These are phyloP conservation scores for Saraca asoca DNA, from an alignment of 331 rosid species.

Conservation along the genomic window DNA sequence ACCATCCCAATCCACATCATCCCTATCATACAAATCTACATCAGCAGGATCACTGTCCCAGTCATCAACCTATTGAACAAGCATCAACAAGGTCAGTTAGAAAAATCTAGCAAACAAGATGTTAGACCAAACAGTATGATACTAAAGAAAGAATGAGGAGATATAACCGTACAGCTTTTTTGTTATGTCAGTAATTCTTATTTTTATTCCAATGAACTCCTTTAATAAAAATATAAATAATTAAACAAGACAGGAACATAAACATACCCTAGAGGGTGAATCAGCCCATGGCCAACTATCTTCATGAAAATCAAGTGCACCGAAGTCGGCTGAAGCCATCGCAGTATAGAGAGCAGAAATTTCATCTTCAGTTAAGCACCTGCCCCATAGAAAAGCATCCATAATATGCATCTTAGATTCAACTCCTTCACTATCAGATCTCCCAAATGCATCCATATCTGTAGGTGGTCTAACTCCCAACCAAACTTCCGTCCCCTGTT, in stretches of 20 bases:
- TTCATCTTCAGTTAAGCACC: constrained; percentile 95
- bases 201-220: constrained; percentile 12
- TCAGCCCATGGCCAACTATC: constrained; percentile 98
- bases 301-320: constrained; percentile 75
- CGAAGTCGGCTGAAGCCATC: constrained; percentile 73
- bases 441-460: constrained; percentile 93
- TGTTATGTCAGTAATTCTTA: constrained; percentile 6
- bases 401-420: constrained; percentile 98
- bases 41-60: constrained; percentile 99
- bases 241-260: neutral
- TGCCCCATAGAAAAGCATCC: constrained; percentile 98
- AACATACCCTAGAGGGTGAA: constrained; percentile 85
- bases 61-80: constrained; percentile 72
- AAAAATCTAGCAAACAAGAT: constrained; percentile 29
- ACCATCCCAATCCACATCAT: constrained; percentile 98
- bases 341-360: constrained; percentile 80
- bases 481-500: constrained; percentile 92
- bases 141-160: neutral
- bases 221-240: neutral
- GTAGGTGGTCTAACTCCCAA: constrained; percentile 94
- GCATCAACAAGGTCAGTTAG: constrained; percentile 26
- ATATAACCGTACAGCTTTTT: constrained; percentile 3
- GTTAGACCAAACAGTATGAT: neutral
- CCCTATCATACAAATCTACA: constrained; percentile 92
- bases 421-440: constrained; percentile 99